Percentiles rank a stretch among this genome's conserved stretches.
These are phyloP conservation scores for Penicillium pulvis DNA, from an alignment of 495 filamentous ascomycete species.

Conservation along the genomic window DNA sequence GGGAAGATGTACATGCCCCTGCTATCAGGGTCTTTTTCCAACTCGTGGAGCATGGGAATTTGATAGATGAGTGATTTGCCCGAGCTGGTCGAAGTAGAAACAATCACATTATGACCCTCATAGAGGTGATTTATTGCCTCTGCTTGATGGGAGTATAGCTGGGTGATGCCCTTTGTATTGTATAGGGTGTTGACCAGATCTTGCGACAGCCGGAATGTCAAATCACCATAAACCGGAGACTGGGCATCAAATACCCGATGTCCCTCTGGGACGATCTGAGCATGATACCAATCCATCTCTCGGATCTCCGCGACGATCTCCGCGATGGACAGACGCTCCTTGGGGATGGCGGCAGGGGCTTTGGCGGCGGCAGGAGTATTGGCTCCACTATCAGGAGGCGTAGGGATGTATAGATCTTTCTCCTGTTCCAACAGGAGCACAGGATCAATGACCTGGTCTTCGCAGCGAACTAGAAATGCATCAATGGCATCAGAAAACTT, in stretches of 20 bases:
- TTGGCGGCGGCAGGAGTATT: constrained; percentile 48
- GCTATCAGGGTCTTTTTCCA: constrained; percentile 75
- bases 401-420: constrained; percentile 48
- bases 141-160: constrained; percentile 91
- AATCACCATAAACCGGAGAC: constrained; percentile 76
- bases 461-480: constrained; percentile 73
- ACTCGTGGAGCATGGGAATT: constrained; percentile 83
- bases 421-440: constrained; percentile 59
- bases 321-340: constrained; percentile 76
- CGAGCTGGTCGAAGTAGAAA: constrained; percentile 92
- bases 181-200: constrained; percentile 92
- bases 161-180: constrained; percentile 81
- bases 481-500: constrained; percentile 83
- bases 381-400: constrained; percentile 47
- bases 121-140: constrained; percentile 92
- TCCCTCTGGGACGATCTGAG: constrained; percentile 92
- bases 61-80: constrained; percentile 98
- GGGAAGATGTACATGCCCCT: constrained; percentile 98
- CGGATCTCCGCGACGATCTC: constrained; percentile 88
- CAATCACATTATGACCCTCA: constrained; percentile 82
- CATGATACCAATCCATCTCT: constrained; percentile 79
- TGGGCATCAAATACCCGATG: constrained; percentile 93
- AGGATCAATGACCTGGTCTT: constrained; percentile 65
- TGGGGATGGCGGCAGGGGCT: constrained; percentile 71
- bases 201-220: constrained; percentile 86